Base-by-base conservation (phyloP, 2,329 filamentous ascomycete genomes). In the Hypoxylon sp. region DNA sequence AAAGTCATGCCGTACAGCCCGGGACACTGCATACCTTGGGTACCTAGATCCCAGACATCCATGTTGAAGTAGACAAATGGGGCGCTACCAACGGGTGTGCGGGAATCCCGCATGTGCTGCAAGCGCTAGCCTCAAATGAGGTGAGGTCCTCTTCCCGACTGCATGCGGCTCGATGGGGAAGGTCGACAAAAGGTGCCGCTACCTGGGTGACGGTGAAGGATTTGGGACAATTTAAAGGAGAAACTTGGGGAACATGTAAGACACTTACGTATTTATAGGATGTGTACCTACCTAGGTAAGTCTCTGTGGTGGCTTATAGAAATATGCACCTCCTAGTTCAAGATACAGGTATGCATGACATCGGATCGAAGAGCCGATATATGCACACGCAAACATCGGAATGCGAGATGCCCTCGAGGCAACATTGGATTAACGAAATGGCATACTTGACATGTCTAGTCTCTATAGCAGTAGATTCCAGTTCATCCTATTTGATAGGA, bases 351-450 rank as follows among this genome's bases (percentile, higher is more conserved):
- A 29, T 19, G n/a, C 21, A n/a, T 30, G 25, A 23, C 34, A 21
- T 51, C 46, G 46, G 55, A 25, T 51, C 25, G 12, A 43, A 9
- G n/a, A 32, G 9, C 46, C 55, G 45, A 59, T 21, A 23, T 23
- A 51, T 52, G 27, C 25, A 34, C 9, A 39, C 21, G 34, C 9
- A 6, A 39, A 25, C 39, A 4, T 58, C 43, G 30, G 58, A 55
- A 61, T 61, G 58, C 32, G 2, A 47, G 30, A 48, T 34, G 27
- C 27, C 23, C 51, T 45, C 51, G 3, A 43, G 59, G 11, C 51
- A 62, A 62, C 59, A 9, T 30, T 29, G 47, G 47, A n/a, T 34
- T 16, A 16, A 51, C 32, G 7, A 14, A 32, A 29, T 34, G 14
- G 8, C n/a, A 37, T 25, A 27, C n/a, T 25, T 39, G 6, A 37